Conservation (phyloP, 2,329 filamentous ascomycete species). For the Trichoderma simmonsii region DNA sequence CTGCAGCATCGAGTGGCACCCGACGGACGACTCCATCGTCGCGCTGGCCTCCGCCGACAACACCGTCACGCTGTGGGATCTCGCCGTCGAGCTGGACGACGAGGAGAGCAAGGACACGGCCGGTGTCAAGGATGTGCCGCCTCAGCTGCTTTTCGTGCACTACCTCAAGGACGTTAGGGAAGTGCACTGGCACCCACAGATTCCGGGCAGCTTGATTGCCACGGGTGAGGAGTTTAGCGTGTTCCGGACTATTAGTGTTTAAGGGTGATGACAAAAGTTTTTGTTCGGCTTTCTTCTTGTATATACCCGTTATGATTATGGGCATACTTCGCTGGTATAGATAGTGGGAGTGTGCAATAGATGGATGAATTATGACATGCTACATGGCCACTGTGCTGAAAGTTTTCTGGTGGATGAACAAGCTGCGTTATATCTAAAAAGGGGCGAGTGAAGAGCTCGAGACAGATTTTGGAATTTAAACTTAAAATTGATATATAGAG, state of each 20-base stretch:
- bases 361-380: slow-evolving; percentile 15
- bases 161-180: slow-evolving; percentile 96
- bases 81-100: slow-evolving; percentile 94
- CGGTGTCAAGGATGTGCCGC: slow-evolving; percentile 84
- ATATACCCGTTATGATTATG: slow-evolving; percentile 18
- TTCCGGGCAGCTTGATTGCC: slow-evolving; percentile 82
- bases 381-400: not conserved
- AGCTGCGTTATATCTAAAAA: not conserved
- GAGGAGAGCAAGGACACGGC: slow-evolving; percentile 91
- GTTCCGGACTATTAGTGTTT: slow-evolving; percentile 81
- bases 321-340: slow-evolving; percentile 13
- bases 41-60: slow-evolving; percentile 90
- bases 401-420: not conserved
- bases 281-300: not conserved
- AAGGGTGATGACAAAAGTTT: slow-evolving; percentile 22
- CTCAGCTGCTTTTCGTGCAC: slow-evolving; percentile 93
- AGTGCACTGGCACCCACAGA: slow-evolving; percentile 95
- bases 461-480: not conserved
- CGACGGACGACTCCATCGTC: slow-evolving; percentile 92
- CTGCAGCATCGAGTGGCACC: slow-evolving; percentile 95
- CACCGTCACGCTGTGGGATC: slow-evolving; percentile 93
- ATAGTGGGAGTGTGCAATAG: slow-evolving; percentile 14
- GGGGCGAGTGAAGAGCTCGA: not conserved
- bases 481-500: not conserved
- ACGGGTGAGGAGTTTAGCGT: slow-evolving; percentile 89